phyloP scores from a whole-genome alignment of 2,329 filamentous ascomycete species.

The Ascochyta koolunga region DNA sequence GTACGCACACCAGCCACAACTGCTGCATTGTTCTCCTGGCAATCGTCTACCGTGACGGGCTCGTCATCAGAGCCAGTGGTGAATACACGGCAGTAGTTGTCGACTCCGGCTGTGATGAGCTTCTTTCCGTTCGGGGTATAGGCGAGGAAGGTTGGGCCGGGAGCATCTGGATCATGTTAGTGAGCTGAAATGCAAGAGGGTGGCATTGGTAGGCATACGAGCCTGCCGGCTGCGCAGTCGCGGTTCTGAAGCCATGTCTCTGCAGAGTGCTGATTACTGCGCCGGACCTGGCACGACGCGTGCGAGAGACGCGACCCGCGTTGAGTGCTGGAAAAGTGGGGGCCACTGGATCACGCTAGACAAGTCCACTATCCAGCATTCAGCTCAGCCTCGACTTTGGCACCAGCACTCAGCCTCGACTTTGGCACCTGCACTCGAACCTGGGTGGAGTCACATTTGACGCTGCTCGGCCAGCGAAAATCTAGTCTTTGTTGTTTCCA shows the following conservation, averaged over 20 bases:
- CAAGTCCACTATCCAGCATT: background rate
- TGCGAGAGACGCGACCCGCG: conserved; percentile 13
- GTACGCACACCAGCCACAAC: conserved; percentile 70
- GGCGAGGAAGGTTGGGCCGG: conserved; percentile 82
- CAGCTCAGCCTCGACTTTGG: background rate
- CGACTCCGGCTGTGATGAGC: conserved; percentile 88
- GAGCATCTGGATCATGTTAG: conserved; percentile 65
- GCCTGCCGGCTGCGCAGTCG: conserved; percentile 40
- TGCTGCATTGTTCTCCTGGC: conserved; percentile 81
- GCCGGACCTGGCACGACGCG: conserved; percentile 9
- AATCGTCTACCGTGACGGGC: conserved; percentile 89
- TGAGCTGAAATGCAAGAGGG: conserved; percentile 6
- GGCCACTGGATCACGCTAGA: conserved; percentile 10
- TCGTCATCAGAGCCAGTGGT: conserved; percentile 91
- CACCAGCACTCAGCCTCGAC: no score
- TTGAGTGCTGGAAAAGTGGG: conserved; percentile 9
- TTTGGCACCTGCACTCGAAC: no score
- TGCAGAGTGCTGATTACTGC: conserved; percentile 2
- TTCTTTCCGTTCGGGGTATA: conserved; percentile 89
- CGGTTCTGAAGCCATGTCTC: conserved; percentile 23
- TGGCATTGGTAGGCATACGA: conserved; percentile 26
- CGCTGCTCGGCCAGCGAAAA: no score
- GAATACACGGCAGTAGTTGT: conserved; percentile 93
- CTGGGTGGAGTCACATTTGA: no score
- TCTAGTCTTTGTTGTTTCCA: no score